A percentile compares a stretch with the other conserved stretches of the same genome.
Evolutionary conservation across 2,329 filamentous ascomycete genomes (phyloP).

Genomic region (Meredithiella fracta): DNA sequence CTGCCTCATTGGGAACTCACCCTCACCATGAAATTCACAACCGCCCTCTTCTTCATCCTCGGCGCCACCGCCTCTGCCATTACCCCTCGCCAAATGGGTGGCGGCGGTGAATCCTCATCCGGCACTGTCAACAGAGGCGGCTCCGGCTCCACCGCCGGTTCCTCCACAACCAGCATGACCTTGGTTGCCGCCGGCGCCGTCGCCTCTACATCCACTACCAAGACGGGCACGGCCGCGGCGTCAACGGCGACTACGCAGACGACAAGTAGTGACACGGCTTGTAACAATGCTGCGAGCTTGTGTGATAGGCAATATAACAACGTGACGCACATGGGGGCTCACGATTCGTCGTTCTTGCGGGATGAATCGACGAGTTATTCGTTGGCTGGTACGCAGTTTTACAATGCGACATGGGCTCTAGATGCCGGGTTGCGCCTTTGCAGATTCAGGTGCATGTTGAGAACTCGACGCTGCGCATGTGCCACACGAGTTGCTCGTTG

Average conservation of each 20-base stretch:
- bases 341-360: slow-evolving; percentile 56
- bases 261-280: slow-evolving; percentile 28
- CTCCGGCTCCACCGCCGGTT: background rate
- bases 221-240: slow-evolving; percentile 3
- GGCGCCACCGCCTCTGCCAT: background rate
- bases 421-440: slow-evolving; percentile 55
- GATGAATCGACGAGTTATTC: slow-evolving; percentile 45
- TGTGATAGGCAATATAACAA: slow-evolving; percentile 57
- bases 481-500: slow-evolving; percentile 50
- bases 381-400: slow-evolving; percentile 55
- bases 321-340: slow-evolving; percentile 62
- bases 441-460: slow-evolving; percentile 42
- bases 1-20: too few relatives aligned
- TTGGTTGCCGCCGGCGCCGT: slow-evolving; percentile 11
- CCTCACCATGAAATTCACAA: slow-evolving; percentile 6
- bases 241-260: slow-evolving; percentile 14
- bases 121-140: background rate
- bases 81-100: slow-evolving; percentile 3
- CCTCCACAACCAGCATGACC: background rate
- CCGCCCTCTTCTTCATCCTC: background rate
- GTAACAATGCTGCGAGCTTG: slow-evolving; percentile 67
- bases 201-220: slow-evolving; percentile 14
- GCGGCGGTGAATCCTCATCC: background rate
- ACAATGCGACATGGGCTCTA: slow-evolving; percentile 54
- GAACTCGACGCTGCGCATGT: slow-evolving; percentile 44